Conservation (phyloP, 805 yeast species). For the baker's yeast (Saccharomyces cerevisiae) region DNA sequence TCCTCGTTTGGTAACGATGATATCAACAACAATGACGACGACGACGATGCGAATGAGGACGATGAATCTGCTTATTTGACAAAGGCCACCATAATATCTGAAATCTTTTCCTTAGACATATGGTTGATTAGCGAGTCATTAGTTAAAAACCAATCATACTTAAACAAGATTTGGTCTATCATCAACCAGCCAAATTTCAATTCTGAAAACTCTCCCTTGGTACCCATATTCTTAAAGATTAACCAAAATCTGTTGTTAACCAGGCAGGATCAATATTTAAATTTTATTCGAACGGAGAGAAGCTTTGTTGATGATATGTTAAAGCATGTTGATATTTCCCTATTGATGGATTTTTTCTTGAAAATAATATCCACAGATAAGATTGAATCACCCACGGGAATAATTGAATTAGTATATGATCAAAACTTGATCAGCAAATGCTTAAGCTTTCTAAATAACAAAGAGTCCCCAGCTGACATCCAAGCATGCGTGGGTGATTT, state of each 20-base stretch:
- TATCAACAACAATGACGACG: background rate
- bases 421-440: constrained; percentile 67
- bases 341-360: constrained; percentile 82
- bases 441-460: constrained; percentile 53
- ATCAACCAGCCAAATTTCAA: constrained; percentile 45
- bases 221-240: constrained; percentile 76
- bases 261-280: constrained; percentile 38
- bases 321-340: constrained; percentile 78
- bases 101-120: constrained; percentile 79
- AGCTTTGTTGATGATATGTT: constrained; percentile 57
- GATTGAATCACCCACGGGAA: constrained; percentile 80
- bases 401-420: constrained; percentile 65
- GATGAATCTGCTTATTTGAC: constrained; percentile 5
- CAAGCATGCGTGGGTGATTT: constrained; percentile 94
- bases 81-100: constrained; percentile 41
- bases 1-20: constrained; percentile 1
- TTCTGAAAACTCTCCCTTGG: constrained; percentile 60
- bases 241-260: constrained; percentile 79
- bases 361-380: constrained; percentile 89
- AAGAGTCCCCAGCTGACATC: constrained; percentile 49
- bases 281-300: constrained; percentile 36
- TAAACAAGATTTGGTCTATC: constrained; percentile 69
- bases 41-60: constrained; percentile 1
- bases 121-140: constrained; percentile 87
- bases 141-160: constrained; percentile 55